These are phyloP conservation scores for Xylaria sp. DNA, from an alignment of 2,329 filamentous ascomycete genomes.

Conservation along the genomic window DNA sequence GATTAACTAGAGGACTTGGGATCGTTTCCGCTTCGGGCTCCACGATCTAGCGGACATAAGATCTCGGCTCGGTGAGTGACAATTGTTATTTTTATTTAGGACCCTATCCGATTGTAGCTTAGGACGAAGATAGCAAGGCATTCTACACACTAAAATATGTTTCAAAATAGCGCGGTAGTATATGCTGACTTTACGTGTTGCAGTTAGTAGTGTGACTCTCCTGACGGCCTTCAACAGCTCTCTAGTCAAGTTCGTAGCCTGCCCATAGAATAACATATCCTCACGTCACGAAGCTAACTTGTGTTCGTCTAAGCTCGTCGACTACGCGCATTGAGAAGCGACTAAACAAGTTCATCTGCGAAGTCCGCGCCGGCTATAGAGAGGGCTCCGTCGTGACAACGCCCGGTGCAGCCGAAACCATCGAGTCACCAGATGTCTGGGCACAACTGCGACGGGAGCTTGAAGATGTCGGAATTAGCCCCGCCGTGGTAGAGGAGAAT, in stretches of 20 bases:
- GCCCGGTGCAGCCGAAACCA: constrained; percentile 39
- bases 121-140: too few relatives aligned
- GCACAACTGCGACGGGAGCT: constrained; percentile 44
- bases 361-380: constrained; percentile 44
- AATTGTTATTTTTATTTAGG: neutral
- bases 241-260: constrained; percentile 41
- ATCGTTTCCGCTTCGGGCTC: constrained; percentile 46
- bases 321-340: constrained; percentile 44
- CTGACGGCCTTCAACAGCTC: constrained; percentile 45
- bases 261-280: constrained; percentile 1
- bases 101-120: neutral
- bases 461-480: constrained; percentile 45
- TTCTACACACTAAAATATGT: neutral
- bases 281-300: constrained; percentile 21
- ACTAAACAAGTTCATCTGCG: constrained; percentile 44
- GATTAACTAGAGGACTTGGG: constrained; percentile 43
- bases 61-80: constrained; percentile 33
- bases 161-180: neutral
- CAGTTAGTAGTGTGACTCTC: constrained; percentile 42
- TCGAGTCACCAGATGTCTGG: constrained; percentile 44
- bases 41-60: constrained; percentile 46
- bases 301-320: constrained; percentile 41
- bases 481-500: constrained; percentile 43
- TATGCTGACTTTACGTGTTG: neutral
- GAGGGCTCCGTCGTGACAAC: constrained; percentile 45